These are phyloP conservation scores for Boletus rufocinnamomeus DNA, from an alignment of 768 basidiomycete genomes.

Conservation along the genomic window DNA sequence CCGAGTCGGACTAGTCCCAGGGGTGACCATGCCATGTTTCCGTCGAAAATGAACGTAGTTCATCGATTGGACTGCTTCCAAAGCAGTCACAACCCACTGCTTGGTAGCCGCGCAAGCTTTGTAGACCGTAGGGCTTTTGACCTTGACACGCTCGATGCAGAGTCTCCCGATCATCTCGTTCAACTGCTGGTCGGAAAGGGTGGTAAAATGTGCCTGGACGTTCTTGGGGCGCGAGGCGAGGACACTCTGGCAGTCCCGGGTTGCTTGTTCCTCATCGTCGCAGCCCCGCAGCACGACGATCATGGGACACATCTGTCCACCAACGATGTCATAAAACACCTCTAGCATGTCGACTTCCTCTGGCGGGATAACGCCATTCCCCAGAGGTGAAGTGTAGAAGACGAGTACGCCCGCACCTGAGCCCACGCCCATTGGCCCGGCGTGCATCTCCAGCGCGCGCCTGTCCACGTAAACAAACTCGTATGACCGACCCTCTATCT, in stretches of 20 bases:
- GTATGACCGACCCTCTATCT: not conserved
- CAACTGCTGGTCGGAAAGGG: not conserved
- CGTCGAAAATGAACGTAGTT: not conserved
- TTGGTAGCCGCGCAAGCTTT: not conserved
- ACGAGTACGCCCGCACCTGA: not conserved
- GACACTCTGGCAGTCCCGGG: not conserved
- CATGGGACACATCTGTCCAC: not conserved
- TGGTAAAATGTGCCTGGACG: not conserved
- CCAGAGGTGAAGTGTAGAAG: not conserved
- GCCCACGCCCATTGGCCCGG: not conserved
- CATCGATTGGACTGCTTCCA: not conserved
- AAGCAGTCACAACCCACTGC: not conserved
- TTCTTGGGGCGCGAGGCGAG: not conserved
- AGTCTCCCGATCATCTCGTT: not conserved
- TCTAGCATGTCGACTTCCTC: not conserved
- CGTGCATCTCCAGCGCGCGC: not conserved
- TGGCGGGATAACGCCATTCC: no score
- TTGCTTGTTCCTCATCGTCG: not conserved
- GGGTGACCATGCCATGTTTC: not conserved
- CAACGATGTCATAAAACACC: not conserved
- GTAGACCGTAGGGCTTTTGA: not conserved
- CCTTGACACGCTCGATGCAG: not conserved
- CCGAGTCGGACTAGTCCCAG: no score
- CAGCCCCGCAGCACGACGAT: not conserved
- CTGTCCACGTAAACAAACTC: not conserved